A percentile compares a stretch with the other conserved stretches of the same genome.
Conservation (phyloP, 2,329 filamentous ascomycete genomes). For the Colletotrichum tanaceti region DNA sequence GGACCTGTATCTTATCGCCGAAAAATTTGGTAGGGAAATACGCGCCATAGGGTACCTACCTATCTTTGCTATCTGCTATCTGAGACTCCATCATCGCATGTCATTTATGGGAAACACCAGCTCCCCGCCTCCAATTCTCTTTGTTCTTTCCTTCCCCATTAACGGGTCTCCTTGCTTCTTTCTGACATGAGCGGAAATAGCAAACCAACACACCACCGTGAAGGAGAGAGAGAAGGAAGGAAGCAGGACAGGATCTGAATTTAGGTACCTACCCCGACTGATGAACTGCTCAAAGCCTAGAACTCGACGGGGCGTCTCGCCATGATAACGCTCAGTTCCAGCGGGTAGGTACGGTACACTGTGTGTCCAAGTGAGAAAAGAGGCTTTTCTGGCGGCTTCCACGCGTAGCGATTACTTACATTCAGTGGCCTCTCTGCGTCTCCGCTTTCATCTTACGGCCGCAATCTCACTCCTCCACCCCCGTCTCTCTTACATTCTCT, state of each 20-base stretch:
- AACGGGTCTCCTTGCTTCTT: not conserved
- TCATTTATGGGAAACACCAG: not conserved
- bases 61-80: not conserved
- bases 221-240: not conserved
- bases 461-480: not conserved
- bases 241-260: not conserved
- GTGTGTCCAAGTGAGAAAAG: slow-evolving; percentile 2
- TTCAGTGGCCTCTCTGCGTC: not conserved
- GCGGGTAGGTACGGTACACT: too few species aligned
- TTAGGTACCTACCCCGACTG: not conserved
- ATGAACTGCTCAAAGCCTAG: not conserved
- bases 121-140: not conserved
- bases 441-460: slow-evolving; percentile 34
- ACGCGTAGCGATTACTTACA: not conserved
- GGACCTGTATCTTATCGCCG: not conserved
- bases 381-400: slow-evolving; percentile 12
- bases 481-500: too few species aligned
- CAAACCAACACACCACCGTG: not conserved
- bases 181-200: not conserved
- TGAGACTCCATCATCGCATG: not conserved
- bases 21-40: not conserved
- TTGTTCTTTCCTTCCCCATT: not conserved
- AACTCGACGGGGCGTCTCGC: not conserved
- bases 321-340: not conserved
- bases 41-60: too few species aligned